phyloP scores from a whole-genome alignment of 148 eudicot genomes.

The Amaranthus palmeri region DNA sequence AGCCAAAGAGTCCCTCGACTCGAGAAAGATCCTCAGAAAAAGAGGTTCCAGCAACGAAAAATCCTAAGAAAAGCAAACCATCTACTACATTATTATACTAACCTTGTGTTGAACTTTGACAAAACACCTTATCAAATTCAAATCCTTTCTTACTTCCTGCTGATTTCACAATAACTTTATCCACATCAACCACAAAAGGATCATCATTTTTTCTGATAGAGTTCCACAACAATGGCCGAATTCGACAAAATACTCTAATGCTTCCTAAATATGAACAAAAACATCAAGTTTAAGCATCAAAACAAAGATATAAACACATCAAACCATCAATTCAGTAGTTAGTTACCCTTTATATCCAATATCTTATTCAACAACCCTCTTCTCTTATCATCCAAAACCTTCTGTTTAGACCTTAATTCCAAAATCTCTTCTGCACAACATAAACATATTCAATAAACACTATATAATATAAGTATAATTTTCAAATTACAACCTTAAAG shows the following conservation, averaged over 20 bases:
- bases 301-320: background rate
- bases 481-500: background rate
- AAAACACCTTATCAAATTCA: slow-evolving; percentile 59
- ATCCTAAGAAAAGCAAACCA: background rate
- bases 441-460: slow-evolving; percentile 12
- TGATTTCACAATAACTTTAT: slow-evolving; percentile 51
- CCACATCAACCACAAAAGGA: slow-evolving; percentile 37
- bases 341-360: slow-evolving; percentile 58
- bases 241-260: slow-evolving; percentile 65
- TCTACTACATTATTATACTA: slow-evolving; percentile 12
- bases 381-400: slow-evolving; percentile 40
- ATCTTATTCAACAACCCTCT: slow-evolving; percentile 59
- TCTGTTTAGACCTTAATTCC: slow-evolving; percentile 41
- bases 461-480: background rate
- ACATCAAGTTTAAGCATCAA: background rate
- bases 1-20: too few relatives aligned
- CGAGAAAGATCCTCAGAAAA: too few relatives aligned
- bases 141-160: slow-evolving; percentile 58
- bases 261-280: slow-evolving; percentile 37
- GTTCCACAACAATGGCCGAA: slow-evolving; percentile 39
- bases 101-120: slow-evolving; percentile 61
- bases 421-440: slow-evolving; percentile 53
- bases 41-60: too few relatives aligned
- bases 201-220: slow-evolving; percentile 35
- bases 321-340: background rate